Evolutionary conservation across 1,284 basidiomycete species (phyloP).

Genomic region (Naganishia sp.): DNA sequence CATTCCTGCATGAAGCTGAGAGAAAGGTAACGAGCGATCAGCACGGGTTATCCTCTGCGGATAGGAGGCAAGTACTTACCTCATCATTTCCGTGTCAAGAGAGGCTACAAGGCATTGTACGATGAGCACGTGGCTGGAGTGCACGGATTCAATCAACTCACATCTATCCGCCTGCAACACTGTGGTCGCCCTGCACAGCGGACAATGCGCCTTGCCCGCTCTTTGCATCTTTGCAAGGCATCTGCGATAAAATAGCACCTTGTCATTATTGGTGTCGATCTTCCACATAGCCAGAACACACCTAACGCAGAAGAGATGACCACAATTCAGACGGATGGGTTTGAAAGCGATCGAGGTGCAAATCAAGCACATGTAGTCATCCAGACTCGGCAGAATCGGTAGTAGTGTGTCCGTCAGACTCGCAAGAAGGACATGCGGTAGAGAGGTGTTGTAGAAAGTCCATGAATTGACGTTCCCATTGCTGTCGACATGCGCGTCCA

Average conservation of each 20-base stretch:
- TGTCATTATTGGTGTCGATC: not conserved
- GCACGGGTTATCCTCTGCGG: not conserved
- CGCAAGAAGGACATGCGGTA: conserved; percentile 79
- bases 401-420: conserved; percentile 81
- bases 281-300: conserved; percentile 39
- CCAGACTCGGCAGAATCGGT: conserved; percentile 64
- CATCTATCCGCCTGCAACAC: conserved; percentile 74
- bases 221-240: conserved; percentile 96
- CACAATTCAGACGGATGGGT: conserved; percentile 78
- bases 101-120: conserved; percentile 36
- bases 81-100: conserved; percentile 48
- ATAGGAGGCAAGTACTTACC: conserved; percentile 62
- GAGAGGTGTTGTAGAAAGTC: conserved; percentile 59
- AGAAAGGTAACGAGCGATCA: not conserved
- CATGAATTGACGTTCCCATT: conserved; percentile 51
- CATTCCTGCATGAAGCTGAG: conserved; percentile 79
- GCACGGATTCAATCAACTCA: conserved; percentile 51
- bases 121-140: conserved; percentile 1
- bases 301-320: conserved; percentile 89
- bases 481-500: conserved; percentile 43
- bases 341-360: conserved; percentile 84
- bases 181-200: conserved; percentile 76
- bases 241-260: conserved; percentile 45
- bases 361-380: conserved; percentile 67
- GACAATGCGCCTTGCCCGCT: conserved; percentile 74